These are phyloP conservation scores for Amphibolis antarctica DNA, from an alignment of 106 monocot species.

Conservation along the genomic window DNA sequence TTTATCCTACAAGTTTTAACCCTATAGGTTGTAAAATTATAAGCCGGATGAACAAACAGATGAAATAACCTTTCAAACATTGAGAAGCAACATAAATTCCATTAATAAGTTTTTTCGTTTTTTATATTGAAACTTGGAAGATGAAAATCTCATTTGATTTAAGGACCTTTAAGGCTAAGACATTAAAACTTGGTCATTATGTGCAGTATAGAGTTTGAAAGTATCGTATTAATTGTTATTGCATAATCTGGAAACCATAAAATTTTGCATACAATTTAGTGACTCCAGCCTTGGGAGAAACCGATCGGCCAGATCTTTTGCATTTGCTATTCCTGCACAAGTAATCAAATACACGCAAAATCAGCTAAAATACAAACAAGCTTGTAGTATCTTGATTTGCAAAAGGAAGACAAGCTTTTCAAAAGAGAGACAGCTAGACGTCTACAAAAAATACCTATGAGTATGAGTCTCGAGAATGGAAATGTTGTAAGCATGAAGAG, in stretches of 20 bases:
- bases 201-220: background rate
- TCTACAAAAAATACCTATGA: constrained; percentile 49
- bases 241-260: background rate
- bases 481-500: constrained; percentile 93
- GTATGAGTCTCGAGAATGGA: constrained; percentile 66
- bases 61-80: no score
- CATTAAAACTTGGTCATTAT: no score
- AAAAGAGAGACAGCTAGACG: background rate
- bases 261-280: constrained; percentile 52
- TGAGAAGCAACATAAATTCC: no score
- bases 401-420: background rate
- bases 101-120: no score
- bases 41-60: no score
- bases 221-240: background rate
- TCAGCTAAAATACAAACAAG: no score
- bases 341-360: constrained; percentile 9
- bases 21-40: no score
- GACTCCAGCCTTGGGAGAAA: constrained; percentile 94
- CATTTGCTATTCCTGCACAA: constrained; percentile 86
- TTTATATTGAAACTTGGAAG: no score
- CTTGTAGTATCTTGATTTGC: background rate
- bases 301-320: constrained; percentile 82
- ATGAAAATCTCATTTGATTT: no score
- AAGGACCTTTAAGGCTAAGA: no score
- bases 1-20: no score